Base-by-base conservation (phyloP, 768 basidiomycete species). In the Porphyrellus cyaneotinctus region DNA sequence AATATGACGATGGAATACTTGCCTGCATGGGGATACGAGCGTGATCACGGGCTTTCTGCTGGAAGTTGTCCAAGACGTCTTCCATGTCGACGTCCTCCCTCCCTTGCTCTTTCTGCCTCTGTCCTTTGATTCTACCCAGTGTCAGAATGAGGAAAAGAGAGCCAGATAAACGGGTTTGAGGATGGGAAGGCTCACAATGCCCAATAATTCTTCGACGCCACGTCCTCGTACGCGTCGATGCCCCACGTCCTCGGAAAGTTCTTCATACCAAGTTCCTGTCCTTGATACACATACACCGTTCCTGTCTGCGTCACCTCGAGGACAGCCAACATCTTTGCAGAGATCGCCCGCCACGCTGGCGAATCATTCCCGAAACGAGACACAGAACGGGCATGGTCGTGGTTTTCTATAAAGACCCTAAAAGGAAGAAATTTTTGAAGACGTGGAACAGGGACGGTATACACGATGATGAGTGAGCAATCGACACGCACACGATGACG, bases 241-340 rank as follows among this genome's bases (percentile, higher is more conserved):
- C 78, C 79, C 87, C 87, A 90, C 15, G 68, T 61, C 43, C 73
- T 62, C 17, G 84, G 82, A 56, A 84, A 80, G 51, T 85, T 85
- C 65, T 75, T 79, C 65, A 85, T 69, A 0, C 81, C 87, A 0
- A 90, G 75, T 62, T 90, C 89, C 64, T 89, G 75, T 7, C 87
- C 88, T 70, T 90, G 85, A 63, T 83, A 90, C 12, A 91, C 72
- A 64, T 83, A 90, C 54, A 83, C 68, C 18, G 87, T 87, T 7
- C 88, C 87, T 9, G 75, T 71, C 37, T 84, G 81, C 2, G 82
- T 78, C 32, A 79, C 71, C 56, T 88, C 77, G 32, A 87, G 66
- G 49, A 85, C 72, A 1, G 82, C 78, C 18, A 89, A 66, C 67
- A 89, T 69, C 66, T 88, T 88, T 5, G 81, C 83, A 7, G 82